Percentiles rank a stretch among this genome's conserved stretches.
Evolutionary conservation across 78 protist genomes (phyloP).

Genomic region (Capsaspora owczarzaki): DNA sequence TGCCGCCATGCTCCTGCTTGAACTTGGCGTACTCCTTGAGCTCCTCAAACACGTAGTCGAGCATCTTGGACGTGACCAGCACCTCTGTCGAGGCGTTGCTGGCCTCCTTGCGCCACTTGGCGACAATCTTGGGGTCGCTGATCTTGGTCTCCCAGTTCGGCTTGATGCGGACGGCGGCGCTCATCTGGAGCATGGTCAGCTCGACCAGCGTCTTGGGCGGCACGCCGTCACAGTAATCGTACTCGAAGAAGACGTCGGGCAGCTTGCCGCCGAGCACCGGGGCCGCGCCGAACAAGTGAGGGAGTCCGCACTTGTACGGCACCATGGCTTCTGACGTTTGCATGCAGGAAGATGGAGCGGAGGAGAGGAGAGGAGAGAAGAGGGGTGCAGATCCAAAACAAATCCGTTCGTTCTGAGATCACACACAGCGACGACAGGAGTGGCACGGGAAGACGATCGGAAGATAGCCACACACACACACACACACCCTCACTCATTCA

Average conservation of each 20-base stretch:
- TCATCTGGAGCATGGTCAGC: not conserved
- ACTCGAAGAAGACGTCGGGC: not conserved
- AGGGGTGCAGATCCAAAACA: no score
- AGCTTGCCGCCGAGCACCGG: no score
- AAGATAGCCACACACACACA: no score
- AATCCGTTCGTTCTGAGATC: no score
- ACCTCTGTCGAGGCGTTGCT: not conserved
- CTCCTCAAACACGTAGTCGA: not conserved
- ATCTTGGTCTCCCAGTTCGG: not conserved
- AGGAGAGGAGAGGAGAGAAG: no score
- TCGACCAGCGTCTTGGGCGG: not conserved
- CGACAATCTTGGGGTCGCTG: not conserved
- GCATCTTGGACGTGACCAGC: not conserved
- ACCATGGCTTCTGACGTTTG: no score
- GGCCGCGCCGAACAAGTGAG: no score
- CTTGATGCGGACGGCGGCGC: not conserved
- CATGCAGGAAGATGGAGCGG: no score
- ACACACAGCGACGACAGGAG: no score
- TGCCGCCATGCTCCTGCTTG: not conserved
- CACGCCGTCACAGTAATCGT: not conserved
- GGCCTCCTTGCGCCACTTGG: not conserved
- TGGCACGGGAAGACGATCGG: no score
- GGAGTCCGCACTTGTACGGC: no score
- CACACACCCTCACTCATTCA: no score
- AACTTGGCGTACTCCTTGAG: not conserved